Evolutionary conservation across 2,329 filamentous ascomycete genomes (phyloP).

Genomic region (Stachybotrys elegans): DNA sequence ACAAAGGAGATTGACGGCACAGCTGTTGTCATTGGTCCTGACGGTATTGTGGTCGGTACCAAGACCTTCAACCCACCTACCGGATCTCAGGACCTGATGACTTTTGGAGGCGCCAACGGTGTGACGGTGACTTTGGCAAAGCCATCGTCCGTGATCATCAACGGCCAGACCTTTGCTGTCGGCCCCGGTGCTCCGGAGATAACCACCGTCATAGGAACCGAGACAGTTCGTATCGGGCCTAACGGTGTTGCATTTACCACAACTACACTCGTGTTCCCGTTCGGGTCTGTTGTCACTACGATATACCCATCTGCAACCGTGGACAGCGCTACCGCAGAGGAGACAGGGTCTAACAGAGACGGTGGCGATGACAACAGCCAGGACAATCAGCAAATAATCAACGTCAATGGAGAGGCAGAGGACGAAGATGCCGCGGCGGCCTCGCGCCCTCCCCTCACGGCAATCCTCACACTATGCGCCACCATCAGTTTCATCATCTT

Average conservation of each 20-base stretch:
- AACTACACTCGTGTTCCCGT: constrained; percentile 39
- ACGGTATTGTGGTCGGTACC: constrained; percentile 36
- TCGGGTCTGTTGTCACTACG: constrained; percentile 37
- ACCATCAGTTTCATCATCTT: neutral
- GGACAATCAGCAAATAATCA: neutral
- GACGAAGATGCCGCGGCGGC: constrained; percentile 16
- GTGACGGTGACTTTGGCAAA: constrained; percentile 39
- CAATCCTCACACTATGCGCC: neutral
- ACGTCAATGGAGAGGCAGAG: constrained; percentile 2
- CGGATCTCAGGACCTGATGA: too few species aligned
- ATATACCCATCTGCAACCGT: constrained; percentile 27
- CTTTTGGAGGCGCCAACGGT: too few species aligned
- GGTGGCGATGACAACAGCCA: constrained; percentile 8
- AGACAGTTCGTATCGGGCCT: constrained; percentile 44
- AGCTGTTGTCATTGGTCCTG: constrained; percentile 45
- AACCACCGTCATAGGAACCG: constrained; percentile 37
- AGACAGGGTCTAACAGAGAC: constrained; percentile 17
- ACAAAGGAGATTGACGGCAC: constrained; percentile 42
- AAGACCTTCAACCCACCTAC: too few species aligned
- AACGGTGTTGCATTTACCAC: constrained; percentile 41
- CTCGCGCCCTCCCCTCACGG: neutral
- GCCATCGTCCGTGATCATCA: constrained; percentile 33
- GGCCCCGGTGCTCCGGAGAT: constrained; percentile 25
- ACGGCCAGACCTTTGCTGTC: constrained; percentile 41
- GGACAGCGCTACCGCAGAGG: constrained; percentile 13